phyloP scores from a whole-genome alignment of 2,329 filamentous ascomycete species.

The Clonostachys sp. region DNA sequence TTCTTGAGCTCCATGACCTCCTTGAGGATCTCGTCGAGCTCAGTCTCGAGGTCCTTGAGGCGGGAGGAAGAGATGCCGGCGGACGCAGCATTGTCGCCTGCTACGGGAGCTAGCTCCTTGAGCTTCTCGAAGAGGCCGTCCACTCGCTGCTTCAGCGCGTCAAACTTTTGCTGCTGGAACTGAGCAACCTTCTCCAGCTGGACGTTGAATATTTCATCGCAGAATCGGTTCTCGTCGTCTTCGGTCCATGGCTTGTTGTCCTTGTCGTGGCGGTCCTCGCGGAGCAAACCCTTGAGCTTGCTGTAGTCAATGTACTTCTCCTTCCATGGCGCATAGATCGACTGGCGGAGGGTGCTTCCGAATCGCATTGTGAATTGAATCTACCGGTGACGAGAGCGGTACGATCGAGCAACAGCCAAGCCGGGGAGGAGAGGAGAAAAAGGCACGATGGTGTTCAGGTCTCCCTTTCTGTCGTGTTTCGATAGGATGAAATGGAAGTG shows the following conservation, averaged over 20 bases:
- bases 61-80: constrained; percentile 42
- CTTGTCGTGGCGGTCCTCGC: constrained; percentile 63
- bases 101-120: constrained; percentile 71
- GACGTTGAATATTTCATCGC: constrained; percentile 89
- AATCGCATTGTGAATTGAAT: constrained; percentile 67
- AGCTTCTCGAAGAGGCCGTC: constrained; percentile 64
- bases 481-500: too few relatives aligned
- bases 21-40: constrained; percentile 83
- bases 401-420: too few relatives aligned
- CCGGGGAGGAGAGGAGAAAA: too few relatives aligned
- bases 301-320: constrained; percentile 93
- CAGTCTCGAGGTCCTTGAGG: constrained; percentile 67
- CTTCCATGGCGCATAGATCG: constrained; percentile 83
- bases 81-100: constrained; percentile 48
- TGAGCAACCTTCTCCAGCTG: constrained; percentile 92
- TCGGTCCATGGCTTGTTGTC: constrained; percentile 80
- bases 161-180: constrained; percentile 80
- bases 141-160: constrained; percentile 45
- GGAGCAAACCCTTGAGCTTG: constrained; percentile 85
- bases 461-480: too few relatives aligned
- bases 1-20: constrained; percentile 92
- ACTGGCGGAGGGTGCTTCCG: constrained; percentile 78
- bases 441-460: too few relatives aligned
- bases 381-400: too few relatives aligned
- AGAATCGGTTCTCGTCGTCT: constrained; percentile 88